phyloP scores from a whole-genome alignment of 495 filamentous ascomycete species.

The Glarea lozoyensis region DNA sequence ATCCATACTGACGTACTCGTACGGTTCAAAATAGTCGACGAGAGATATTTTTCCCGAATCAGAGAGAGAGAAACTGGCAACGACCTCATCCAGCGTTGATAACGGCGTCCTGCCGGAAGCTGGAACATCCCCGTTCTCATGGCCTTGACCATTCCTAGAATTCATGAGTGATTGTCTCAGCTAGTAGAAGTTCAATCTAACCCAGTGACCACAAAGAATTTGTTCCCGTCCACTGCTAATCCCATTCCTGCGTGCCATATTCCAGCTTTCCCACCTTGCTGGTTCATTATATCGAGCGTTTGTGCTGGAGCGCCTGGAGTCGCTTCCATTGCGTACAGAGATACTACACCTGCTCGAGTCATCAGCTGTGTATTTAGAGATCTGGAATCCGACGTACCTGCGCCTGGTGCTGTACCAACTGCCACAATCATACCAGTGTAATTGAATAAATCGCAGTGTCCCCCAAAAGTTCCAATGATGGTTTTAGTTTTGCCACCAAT shows the following conservation, averaged over 20 bases:
- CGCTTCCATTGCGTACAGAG: constrained; percentile 27
- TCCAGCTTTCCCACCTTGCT: constrained; percentile 30
- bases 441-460: constrained; percentile 39
- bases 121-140: constrained; percentile 27
- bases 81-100: constrained; percentile 30
- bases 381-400: constrained; percentile 13
- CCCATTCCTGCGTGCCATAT: constrained; percentile 37
- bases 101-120: constrained; percentile 26
- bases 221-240: constrained; percentile 28
- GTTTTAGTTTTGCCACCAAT: constrained; percentile 22
- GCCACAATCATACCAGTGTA: constrained; percentile 34
- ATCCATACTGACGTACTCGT: constrained; percentile 33
- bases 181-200: background rate
- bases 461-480: constrained; percentile 32
- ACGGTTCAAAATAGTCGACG: constrained; percentile 34
- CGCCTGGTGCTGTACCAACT: constrained; percentile 24
- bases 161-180: background rate
- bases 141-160: constrained; percentile 27
- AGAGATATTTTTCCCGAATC: constrained; percentile 25
- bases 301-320: constrained; percentile 22
- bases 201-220: constrained; percentile 34
- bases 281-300: constrained; percentile 15
- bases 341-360: constrained; percentile 7
- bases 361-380: background rate
- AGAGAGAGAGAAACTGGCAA: constrained; percentile 25